These are phyloP conservation scores for Chlamydomonas sphaeroides DNA, from an alignment of 139 green algal genomes.

Conservation along the genomic window DNA sequence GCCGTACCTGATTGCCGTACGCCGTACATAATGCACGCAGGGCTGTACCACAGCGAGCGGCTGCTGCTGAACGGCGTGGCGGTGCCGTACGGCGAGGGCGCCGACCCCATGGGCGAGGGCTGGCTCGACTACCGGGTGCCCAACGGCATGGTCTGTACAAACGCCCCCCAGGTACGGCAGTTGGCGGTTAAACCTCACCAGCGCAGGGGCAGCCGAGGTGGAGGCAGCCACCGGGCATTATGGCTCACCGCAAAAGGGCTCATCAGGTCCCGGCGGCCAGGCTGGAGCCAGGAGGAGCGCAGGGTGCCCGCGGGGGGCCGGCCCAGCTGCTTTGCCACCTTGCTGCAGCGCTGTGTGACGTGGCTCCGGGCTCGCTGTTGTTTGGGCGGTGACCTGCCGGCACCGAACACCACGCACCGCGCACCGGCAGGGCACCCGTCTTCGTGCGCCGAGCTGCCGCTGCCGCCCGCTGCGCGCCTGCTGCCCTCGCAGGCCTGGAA, in stretches of 20 bases:
- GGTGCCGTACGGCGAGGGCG: not conserved
- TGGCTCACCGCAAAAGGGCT: no score
- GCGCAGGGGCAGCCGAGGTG: no score
- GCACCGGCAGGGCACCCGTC: not conserved
- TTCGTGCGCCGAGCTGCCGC: not conserved
- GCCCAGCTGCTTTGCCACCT: no score
- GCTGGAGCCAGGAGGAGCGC: no score
- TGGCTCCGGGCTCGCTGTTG: no score
- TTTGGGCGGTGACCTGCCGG: no score
- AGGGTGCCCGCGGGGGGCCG: no score
- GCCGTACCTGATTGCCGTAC: not conserved
- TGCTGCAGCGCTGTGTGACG: no score
- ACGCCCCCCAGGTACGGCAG: conserved; percentile 8
- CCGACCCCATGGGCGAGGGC: not conserved
- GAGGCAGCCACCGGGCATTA: no score
- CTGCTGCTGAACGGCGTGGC: not conserved
- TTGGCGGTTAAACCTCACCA: no score
- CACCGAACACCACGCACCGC: no score
- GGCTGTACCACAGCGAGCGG: conserved; percentile 17
- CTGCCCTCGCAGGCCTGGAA: not conserved
- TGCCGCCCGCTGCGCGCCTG: not conserved
- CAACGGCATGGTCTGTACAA: conserved; percentile 9
- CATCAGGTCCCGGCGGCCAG: no score
- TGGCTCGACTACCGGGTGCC: not conserved
- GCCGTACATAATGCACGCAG: not conserved